Base-by-base conservation (phyloP, 2,329 filamentous ascomycete genomes). In the Zymoseptoria pseudotritici region DNA sequence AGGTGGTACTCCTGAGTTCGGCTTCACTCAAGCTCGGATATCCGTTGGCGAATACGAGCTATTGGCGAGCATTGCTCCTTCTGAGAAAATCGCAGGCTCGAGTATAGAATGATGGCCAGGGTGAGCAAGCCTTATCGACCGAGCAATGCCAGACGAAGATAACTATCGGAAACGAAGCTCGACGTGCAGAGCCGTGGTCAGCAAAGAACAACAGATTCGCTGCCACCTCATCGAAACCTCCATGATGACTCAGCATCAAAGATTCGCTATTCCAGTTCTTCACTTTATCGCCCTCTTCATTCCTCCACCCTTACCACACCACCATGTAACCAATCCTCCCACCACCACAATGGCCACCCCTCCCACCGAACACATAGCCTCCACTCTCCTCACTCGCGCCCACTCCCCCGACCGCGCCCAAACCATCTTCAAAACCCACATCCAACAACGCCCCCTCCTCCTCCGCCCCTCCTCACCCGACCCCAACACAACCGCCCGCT, bases 401-500 rank as follows among this genome's bases (percentile, higher is more conserved):
- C 91, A 96, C 76, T 87, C 89, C 2, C 87, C 90, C 24, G 82
- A 88, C 65, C 86, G 83, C 59, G 84, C 86, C 58, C 78, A 79
- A 36, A 82, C 85, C 57, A 89, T 96, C 74, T 93, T 88, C 79
- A 80, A 82, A 63, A 90, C 96, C 65, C 91, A 91, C 75, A 85
- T 96, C 72, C 85, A 90, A 68, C 86, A 90, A 71, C 90, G 91
- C 53, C 87, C 90, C 0, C 85, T 97, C 59, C 85, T 88, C 69
- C 84, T 97, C 3, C 86, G 88, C 50, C 86, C 90, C 6, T 88
- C 86, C 21, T 90, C 89, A 0, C 89, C 90, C 73, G 84, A 69
- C 66, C 70, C 76, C 11, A 72, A 70, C 62, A 76, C 78, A 55
- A 83, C 85, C 68, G 82, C 82, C 20, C 85, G 87, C 62, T 78